A percentile compares a stretch with the other conserved stretches of the same genome.
Conservation (phyloP, 257 asterid species). For the Solanum sejunctum region DNA sequence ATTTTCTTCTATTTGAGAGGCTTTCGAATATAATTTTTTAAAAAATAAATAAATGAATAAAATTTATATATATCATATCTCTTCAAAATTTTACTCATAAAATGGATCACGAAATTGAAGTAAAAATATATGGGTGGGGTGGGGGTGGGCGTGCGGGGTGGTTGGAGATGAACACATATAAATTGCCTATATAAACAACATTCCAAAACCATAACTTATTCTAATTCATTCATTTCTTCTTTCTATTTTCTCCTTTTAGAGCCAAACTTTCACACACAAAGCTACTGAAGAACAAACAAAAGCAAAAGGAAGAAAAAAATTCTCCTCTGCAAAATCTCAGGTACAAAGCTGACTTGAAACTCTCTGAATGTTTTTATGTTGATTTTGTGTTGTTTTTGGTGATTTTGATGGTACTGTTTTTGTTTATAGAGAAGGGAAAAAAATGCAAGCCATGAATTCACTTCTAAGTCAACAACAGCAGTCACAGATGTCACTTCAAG, state of each 20-base stretch:
- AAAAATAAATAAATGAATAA: too few species aligned
- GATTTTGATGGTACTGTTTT: neutral
- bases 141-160: too few species aligned
- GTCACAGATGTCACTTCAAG: slow-evolving; percentile 26
- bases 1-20: too few species aligned
- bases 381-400: neutral
- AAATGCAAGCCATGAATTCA: slow-evolving; percentile 44
- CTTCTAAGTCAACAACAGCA: slow-evolving; percentile 36
- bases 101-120: neutral
- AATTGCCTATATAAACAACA: neutral
- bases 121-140: neutral
- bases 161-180: neutral
- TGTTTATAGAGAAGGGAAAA: slow-evolving; percentile 9
- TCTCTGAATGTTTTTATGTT: neutral
- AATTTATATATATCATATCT: fast-evolving
- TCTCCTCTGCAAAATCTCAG: neutral
- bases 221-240: neutral
- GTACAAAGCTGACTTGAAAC: neutral
- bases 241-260: neutral
- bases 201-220: neutral
- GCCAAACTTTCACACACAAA: neutral
- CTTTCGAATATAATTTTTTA: too few species aligned
- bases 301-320: neutral
- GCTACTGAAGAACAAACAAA: neutral
- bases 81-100: fast-evolving